Percentiles rank a stretch among this genome's conserved stretches.
Conservation (phyloP, 78 protist species). For the Dictyostelium firmibasis region DNA sequence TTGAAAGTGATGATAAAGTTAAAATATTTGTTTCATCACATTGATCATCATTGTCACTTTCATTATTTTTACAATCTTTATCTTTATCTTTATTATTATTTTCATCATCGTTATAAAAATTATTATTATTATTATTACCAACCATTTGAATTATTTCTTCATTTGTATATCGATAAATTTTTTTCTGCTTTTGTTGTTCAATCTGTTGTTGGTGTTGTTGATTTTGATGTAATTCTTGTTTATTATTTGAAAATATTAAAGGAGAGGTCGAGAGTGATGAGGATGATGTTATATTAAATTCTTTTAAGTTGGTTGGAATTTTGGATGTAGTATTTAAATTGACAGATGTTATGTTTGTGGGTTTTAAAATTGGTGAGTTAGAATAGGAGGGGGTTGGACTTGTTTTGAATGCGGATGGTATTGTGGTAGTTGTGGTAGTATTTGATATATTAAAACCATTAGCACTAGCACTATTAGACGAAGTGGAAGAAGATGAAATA, state of each 20-base stretch:
- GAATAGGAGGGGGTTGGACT: not conserved
- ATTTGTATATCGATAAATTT: not conserved
- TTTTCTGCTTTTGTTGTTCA: not conserved
- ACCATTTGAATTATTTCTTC: not conserved
- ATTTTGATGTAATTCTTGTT: not conserved
- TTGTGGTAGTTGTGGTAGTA: not conserved
- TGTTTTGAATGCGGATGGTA: not conserved
- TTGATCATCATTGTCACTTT: not conserved
- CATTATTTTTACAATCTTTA: not conserved
- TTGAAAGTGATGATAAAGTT: not conserved
- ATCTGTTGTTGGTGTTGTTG: not conserved
- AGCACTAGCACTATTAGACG: not conserved
- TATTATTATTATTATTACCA: not conserved
- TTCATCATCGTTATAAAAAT: too few species aligned
- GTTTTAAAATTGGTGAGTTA: not conserved
- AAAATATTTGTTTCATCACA: not conserved
- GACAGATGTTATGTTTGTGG: not conserved
- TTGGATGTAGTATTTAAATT: not conserved
- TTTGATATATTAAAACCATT: not conserved
- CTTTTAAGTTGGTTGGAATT: not conserved
- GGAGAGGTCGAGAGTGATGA: conserved; percentile 15
- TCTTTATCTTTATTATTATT: not conserved
- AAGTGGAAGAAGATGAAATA: not conserved
- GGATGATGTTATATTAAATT: not conserved
- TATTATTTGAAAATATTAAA: not conserved